phyloP scores from a whole-genome alignment of 768 basidiomycete species.

The Phanerochaete sordida region DNA sequence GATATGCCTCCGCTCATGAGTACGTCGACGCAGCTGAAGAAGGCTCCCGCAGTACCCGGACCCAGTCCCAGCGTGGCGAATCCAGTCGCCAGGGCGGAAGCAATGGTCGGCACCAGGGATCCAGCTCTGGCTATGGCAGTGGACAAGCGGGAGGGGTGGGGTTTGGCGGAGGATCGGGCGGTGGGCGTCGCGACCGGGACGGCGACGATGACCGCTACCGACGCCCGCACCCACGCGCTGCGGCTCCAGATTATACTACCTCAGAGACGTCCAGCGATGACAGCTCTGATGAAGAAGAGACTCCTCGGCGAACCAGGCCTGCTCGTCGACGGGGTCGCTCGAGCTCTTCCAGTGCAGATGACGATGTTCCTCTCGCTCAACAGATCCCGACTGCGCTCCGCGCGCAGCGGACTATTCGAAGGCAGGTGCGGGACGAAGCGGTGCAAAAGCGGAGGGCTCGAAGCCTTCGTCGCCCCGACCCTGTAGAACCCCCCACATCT shows the following conservation, averaged over 20 bases:
- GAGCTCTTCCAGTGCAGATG: slow-evolving; percentile 34
- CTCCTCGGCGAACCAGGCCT: neutral
- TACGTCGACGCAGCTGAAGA: neutral
- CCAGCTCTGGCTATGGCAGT: slow-evolving; percentile 21
- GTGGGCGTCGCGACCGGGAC: slow-evolving; percentile 32
- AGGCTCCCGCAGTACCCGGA: neutral
- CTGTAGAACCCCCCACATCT: neutral
- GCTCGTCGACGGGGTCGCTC: neutral
- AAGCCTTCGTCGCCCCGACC: slow-evolving; percentile 16
- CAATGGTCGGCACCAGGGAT: slow-evolving; percentile 18
- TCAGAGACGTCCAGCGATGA: slow-evolving; percentile 39
- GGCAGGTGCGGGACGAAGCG: slow-evolving; percentile 65
- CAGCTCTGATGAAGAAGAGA: slow-evolving; percentile 34
- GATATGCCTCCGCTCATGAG: slow-evolving; percentile 10
- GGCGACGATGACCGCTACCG: slow-evolving; percentile 38
- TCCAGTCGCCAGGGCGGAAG: slow-evolving; percentile 6
- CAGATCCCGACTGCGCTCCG: slow-evolving; percentile 79
- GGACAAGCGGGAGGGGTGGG: slow-evolving; percentile 21
- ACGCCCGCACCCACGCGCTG: slow-evolving; percentile 25
- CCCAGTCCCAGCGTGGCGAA: neutral
- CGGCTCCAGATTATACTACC: slow-evolving; percentile 23
- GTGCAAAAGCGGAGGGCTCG: slow-evolving; percentile 45
- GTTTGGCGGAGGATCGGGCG: slow-evolving; percentile 15
- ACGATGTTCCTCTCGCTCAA: slow-evolving; percentile 82
- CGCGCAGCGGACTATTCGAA: slow-evolving; percentile 78